These are phyloP conservation scores for Tulasnella sp. DNA, from an alignment of 768 basidiomycete species.

Conservation along the genomic window DNA sequence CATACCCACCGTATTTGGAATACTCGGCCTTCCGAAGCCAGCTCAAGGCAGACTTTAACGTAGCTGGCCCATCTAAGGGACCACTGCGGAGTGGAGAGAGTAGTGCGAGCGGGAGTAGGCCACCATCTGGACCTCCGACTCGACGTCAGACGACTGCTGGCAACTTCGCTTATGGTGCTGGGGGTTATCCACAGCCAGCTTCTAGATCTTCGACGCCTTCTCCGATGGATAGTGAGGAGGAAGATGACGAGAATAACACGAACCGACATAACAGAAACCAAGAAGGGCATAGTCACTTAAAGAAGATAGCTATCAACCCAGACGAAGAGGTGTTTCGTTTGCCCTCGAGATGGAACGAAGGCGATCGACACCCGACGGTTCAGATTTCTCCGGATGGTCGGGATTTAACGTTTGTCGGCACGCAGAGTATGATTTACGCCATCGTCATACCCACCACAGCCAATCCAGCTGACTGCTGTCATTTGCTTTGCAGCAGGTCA, in stretches of 20 bases:
- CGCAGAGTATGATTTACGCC: conserved; percentile 25
- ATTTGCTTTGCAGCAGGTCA: too few relatives aligned
- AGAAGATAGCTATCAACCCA: background rate
- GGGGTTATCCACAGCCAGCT: background rate
- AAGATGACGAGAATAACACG: background rate
- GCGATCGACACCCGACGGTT: conserved; percentile 47
- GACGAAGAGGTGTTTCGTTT: conserved; percentile 37
- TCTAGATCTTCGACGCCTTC: background rate
- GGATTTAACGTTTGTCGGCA: conserved; percentile 59
- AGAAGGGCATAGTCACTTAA: background rate
- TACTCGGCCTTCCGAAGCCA: conserved; percentile 63
- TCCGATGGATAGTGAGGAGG: conserved; percentile 8
- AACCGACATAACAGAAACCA: background rate
- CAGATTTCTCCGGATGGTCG: conserved; percentile 60
- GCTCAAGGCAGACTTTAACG: conserved; percentile 42
- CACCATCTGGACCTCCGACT: background rate
- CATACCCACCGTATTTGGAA: conserved; percentile 65
- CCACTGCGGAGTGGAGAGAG: background rate
- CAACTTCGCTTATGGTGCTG: background rate
- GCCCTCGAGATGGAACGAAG: conserved; percentile 72
- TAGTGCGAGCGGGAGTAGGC: background rate
- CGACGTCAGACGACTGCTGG: background rate
- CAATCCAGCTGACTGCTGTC: conserved; percentile 33
- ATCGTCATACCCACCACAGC: too few relatives aligned
- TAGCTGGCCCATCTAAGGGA: background rate